These are phyloP conservation scores for Mortierella sp. DNA, from an alignment of 371 early-diverging fungal species.

Conservation along the genomic window DNA sequence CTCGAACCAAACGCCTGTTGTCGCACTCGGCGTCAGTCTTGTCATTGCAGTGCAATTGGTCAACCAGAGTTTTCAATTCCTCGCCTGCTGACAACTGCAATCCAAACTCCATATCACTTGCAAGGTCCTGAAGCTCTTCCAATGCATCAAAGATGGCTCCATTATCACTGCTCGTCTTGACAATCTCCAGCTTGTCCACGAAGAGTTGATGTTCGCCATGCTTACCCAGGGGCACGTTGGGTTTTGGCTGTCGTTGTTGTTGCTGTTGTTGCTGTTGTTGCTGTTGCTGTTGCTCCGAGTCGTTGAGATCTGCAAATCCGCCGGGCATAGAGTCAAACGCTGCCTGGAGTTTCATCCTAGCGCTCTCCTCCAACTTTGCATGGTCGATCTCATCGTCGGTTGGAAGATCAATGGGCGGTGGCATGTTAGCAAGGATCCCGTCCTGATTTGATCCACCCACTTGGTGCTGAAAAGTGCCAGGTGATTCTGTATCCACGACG, in stretches of 20 bases:
- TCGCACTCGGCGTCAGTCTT: conserved; percentile 26
- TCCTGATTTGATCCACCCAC: conserved; percentile 9
- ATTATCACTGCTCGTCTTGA: conserved; percentile 23
- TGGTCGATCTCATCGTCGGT: conserved; percentile 7
- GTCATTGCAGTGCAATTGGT: conserved; percentile 32
- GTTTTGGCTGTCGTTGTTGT: conserved; percentile 6
- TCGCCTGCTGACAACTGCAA: conserved; percentile 45
- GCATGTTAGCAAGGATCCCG: background rate
- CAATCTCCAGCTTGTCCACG: conserved; percentile 21
- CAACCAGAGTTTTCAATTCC: conserved; percentile 36
- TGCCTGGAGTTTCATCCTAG: conserved; percentile 34
- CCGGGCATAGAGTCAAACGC: conserved; percentile 45
- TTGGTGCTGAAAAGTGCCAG: conserved; percentile 33
- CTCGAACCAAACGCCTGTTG: conserved; percentile 18
- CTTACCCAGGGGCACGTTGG: background rate
- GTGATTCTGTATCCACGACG: conserved; percentile 40
- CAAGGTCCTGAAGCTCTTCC: conserved; percentile 56
- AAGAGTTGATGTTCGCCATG: conserved; percentile 42
- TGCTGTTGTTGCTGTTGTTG: conserved; percentile 4
- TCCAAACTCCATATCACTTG: conserved; percentile 62
- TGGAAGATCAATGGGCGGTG: conserved; percentile 25
- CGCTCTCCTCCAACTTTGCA: conserved; percentile 21
- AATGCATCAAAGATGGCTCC: conserved; percentile 36
- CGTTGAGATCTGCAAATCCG: conserved; percentile 18
- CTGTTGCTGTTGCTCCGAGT: conserved; percentile 10